A percentile compares a stretch with the other conserved stretches of the same genome.
phyloP scores from a whole-genome alignment of 1,139 yeast species.

The Spencermartinsiella ligniputridi region DNA sequence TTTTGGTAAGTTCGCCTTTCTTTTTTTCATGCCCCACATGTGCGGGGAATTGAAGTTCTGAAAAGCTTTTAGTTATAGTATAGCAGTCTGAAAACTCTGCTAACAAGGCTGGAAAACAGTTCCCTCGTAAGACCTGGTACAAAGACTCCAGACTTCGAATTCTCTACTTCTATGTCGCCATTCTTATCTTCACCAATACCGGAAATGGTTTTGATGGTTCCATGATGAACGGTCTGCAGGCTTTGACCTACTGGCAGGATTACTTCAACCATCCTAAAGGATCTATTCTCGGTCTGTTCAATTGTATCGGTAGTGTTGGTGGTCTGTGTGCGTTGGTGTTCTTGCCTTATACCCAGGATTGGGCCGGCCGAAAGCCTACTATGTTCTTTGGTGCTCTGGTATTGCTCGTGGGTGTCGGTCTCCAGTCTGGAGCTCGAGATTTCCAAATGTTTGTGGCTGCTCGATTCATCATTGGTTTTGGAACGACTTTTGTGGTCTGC shows the following conservation, averaged over 20 bases:
- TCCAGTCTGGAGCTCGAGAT: slow-evolving; percentile 7
- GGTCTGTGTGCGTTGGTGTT: slow-evolving; percentile 9
- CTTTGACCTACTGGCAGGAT: slow-evolving; percentile 10
- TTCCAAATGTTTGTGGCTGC: slow-evolving; percentile 9
- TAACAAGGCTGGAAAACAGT: slow-evolving; percentile 1
- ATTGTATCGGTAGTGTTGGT: slow-evolving; percentile 8
- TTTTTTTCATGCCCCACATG: no score
- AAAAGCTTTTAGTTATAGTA: no score
- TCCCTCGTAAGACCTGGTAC: background rate
- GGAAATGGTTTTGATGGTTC: slow-evolving; percentile 13
- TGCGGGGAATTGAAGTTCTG: no score
- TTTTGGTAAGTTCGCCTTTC: slow-evolving; percentile 5
- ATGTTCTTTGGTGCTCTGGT: slow-evolving; percentile 14
- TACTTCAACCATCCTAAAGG: slow-evolving; percentile 9
- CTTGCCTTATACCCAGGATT: slow-evolving; percentile 17
- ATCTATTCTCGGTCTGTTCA: slow-evolving; percentile 7
- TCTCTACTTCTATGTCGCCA: background rate
- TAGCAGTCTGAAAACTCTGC: no score
- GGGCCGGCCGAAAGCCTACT: slow-evolving; percentile 13
- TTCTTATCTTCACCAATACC: slow-evolving; percentile 4
- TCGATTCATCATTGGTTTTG: slow-evolving; percentile 25
- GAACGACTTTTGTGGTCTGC: slow-evolving; percentile 19
- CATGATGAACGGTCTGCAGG: slow-evolving; percentile 15
- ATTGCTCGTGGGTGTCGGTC: slow-evolving; percentile 12
- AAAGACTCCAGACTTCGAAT: background rate